A percentile compares a stretch with the other conserved stretches of the same genome.
Conservation (phyloP, 129 eudicot species). For the Lactuca saligna region DNA sequence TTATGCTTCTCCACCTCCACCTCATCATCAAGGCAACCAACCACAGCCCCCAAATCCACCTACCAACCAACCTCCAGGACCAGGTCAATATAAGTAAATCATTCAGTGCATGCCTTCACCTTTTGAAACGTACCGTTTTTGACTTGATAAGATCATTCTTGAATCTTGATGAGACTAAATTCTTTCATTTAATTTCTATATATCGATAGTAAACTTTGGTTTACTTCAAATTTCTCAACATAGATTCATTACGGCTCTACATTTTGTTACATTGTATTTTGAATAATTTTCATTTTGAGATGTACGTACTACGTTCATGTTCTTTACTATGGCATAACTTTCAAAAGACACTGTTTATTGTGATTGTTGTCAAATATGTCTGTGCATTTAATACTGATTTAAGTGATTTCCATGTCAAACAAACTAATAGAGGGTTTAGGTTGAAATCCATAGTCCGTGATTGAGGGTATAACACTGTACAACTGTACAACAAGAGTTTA, state of each 20-base stretch:
- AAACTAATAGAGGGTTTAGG: too few relatives aligned
- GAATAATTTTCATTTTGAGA: background rate
- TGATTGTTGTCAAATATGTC: too few relatives aligned
- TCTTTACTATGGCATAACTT: background rate
- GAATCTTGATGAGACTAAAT: constrained; percentile 11
- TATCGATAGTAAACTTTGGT: background rate
- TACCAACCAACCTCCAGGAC: background rate
- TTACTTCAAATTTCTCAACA: background rate
- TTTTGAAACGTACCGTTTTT: background rate
- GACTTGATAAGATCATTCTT: background rate
- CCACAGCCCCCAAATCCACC: constrained; percentile 1
- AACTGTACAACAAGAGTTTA: too few relatives aligned
- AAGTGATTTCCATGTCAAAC: too few relatives aligned
- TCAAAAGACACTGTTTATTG: too few relatives aligned
- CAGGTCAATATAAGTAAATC: constrained; percentile 22
- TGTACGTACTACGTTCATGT: background rate
- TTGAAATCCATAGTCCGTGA: too few relatives aligned
- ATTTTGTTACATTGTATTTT: constrained; percentile 2
- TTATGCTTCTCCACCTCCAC: constrained; percentile 23
- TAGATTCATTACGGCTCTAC: background rate
- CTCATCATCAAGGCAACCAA: constrained; percentile 32
- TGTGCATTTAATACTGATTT: too few relatives aligned
- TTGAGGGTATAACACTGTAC: too few relatives aligned
- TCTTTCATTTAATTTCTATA: constrained; percentile 9
- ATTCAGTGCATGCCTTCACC: background rate